phyloP scores from a whole-genome alignment of 257 asterid genomes.

The Solanum clarkiae region DNA sequence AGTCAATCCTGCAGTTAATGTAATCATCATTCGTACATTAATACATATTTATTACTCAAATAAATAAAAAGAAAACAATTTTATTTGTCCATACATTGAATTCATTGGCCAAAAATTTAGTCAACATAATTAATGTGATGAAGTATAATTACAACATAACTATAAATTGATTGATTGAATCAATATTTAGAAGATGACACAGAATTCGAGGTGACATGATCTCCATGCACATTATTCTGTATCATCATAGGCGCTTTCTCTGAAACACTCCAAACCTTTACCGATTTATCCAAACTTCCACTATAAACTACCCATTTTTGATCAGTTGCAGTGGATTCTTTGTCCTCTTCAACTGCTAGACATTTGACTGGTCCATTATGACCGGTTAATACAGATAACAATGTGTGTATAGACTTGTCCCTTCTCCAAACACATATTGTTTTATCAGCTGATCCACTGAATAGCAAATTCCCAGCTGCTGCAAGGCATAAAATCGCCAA shows the following conservation, averaged over 20 bases:
- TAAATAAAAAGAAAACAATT: not conserved
- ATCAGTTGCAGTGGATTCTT: constrained; percentile 7
- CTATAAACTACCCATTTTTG: constrained; percentile 43
- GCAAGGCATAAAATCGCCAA: constrained; percentile 51
- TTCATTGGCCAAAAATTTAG: not conserved
- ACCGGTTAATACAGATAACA: constrained; percentile 34
- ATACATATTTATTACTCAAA: not conserved
- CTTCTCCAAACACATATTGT: constrained; percentile 58
- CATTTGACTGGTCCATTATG: constrained; percentile 62
- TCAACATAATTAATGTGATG: not conserved
- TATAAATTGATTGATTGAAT: not conserved
- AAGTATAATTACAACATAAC: not conserved
- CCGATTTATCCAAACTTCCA: constrained; percentile 55
- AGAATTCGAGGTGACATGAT: constrained; percentile 12
- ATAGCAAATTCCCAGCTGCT: constrained; percentile 32
- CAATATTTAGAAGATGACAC: constrained; percentile 17
- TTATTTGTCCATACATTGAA: not conserved
- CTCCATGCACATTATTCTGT: constrained; percentile 1
- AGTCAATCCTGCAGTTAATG: not conserved
- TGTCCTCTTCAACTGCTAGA: constrained; percentile 44
- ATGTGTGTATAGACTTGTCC: constrained; percentile 26
- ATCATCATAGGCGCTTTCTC: constrained; percentile 24
- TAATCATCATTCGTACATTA: not conserved
- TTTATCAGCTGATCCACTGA: constrained; percentile 54
- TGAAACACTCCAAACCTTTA: constrained; percentile 54